Conservation (phyloP, 2,329 filamentous ascomycete genomes). For the Clonostachys solani region DNA sequence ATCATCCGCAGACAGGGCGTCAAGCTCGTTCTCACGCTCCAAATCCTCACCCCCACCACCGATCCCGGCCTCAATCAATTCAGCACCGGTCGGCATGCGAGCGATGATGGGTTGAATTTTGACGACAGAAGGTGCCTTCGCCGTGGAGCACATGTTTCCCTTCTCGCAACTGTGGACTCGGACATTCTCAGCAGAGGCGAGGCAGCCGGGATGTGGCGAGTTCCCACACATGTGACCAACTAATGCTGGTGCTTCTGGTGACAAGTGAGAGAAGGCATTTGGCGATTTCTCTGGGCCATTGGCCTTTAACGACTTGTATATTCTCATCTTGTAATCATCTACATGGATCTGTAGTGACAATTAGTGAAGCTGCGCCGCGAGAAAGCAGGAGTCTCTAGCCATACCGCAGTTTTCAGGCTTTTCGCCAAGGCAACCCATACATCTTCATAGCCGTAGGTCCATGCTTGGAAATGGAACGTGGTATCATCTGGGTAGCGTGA, state of each 20-base stretch:
- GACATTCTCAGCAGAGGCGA: constrained; percentile 59
- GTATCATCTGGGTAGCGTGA: constrained; percentile 66
- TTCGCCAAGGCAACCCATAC: constrained; percentile 81
- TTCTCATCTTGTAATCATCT: constrained; percentile 70
- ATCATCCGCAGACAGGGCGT: constrained; percentile 48
- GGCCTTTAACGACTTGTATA: constrained; percentile 63
- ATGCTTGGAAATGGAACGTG: constrained; percentile 78
- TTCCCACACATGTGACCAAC: constrained; percentile 76
- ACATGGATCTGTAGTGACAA: constrained; percentile 62
- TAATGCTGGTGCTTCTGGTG: constrained; percentile 61
- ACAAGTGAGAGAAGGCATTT: constrained; percentile 30
- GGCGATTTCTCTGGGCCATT: neutral
- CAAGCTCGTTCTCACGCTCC: constrained; percentile 62
- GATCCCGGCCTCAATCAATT: constrained; percentile 69
- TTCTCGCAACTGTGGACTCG: constrained; percentile 85
- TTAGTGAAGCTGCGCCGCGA: neutral
- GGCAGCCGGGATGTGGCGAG: constrained; percentile 60
- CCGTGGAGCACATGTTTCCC: constrained; percentile 54
- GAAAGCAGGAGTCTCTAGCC: neutral
- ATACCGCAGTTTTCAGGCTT: constrained; percentile 60
- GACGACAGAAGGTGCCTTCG: constrained; percentile 50
- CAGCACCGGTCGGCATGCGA: constrained; percentile 51
- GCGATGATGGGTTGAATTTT: constrained; percentile 77
- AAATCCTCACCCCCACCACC: constrained; percentile 79
- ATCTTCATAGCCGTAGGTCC: constrained; percentile 89